These are phyloP conservation scores for Oldenlandia corymbosa DNA, from an alignment of 257 asterid species.

Conservation along the genomic window DNA sequence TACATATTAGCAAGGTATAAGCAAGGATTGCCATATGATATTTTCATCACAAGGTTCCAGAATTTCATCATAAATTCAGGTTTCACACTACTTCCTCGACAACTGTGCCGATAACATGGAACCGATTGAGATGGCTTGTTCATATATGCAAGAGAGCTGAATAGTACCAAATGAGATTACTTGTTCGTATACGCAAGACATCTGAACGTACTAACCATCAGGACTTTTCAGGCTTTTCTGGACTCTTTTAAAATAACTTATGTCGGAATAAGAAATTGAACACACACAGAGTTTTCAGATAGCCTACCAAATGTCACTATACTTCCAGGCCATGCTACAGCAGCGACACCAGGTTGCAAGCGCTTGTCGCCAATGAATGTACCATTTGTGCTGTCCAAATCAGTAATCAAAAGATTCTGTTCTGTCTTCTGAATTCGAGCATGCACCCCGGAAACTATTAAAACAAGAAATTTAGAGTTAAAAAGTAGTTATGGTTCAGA, in stretches of 20 bases:
- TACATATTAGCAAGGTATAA: background rate
- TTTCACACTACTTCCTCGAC: background rate
- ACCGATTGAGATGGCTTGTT: too few relatives aligned
- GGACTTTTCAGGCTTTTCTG: background rate
- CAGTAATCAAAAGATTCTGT: conserved; percentile 59
- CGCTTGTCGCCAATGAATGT: conserved; percentile 69
- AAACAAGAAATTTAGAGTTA: background rate
- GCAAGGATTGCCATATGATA: background rate
- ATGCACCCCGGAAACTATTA: conserved; percentile 67
- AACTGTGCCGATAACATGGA: background rate
- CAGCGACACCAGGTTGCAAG: conserved; percentile 66
- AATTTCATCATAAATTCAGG: background rate
- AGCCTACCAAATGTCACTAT: conserved; percentile 62
- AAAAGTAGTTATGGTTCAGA: background rate
- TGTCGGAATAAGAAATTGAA: conserved; percentile 1
- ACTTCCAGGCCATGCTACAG: conserved; percentile 66
- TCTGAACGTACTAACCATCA: too few relatives aligned
- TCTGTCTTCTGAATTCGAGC: conserved; percentile 71
- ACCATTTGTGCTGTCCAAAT: conserved; percentile 91
- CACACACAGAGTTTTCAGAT: conserved; percentile 5
- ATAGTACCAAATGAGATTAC: too few relatives aligned
- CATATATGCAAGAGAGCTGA: background rate
- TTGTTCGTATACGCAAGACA: too few relatives aligned
- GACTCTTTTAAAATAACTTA: background rate
- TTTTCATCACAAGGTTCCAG: background rate